Evolutionary conservation across 345 rosid species (phyloP), one percentile per base, ranked within the genome.

Genomic region (Noccaea bulbosa): DNA sequence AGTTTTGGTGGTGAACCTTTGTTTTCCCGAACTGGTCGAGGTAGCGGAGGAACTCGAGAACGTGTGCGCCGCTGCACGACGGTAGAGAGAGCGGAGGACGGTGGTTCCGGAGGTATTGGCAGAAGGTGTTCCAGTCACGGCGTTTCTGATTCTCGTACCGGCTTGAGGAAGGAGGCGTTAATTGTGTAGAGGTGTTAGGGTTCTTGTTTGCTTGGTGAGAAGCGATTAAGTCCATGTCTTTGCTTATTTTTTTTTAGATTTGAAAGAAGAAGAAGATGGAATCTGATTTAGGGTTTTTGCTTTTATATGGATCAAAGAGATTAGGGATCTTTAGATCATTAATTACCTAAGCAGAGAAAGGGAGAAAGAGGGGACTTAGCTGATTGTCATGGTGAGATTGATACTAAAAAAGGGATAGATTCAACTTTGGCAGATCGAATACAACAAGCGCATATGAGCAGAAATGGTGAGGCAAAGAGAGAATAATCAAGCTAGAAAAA

Each of bases 71-170:
- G 77, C 77, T 77, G 16, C 80, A 77, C 14, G 77, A 72, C 2
- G 77, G 73, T 7, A 71, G 73, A 59, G 77, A 65, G 51, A 77
- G 76, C 0, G 80, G 80, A 6, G 80, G 80, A 65, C 77, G 80
- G 73, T 77, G 77, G 77, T 77, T 77, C 15, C 76, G 67, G 27
- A 77, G 80, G 73, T 77, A 77, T 54, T 77, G 80, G 11, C 73
- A 65, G 52, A 77, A 77, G 7, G 80, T 77, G 65, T 71, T 77
- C 80, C 80, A 77, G 59, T 77, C 80, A 52, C 80, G 80, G 57
- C 80, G 80, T 65, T 77, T 77, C 47, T 77, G 80, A 5, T 71
- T 71, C 77, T 77, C 80, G 63, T 77, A 77, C 6, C 80, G 80
- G 73, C 80, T 77, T 52, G 77, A 71, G 10, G 92, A 64, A 20